These are phyloP conservation scores for Silybum marianum DNA, from an alignment of 129 eudicot genomes.

Conservation along the genomic window DNA sequence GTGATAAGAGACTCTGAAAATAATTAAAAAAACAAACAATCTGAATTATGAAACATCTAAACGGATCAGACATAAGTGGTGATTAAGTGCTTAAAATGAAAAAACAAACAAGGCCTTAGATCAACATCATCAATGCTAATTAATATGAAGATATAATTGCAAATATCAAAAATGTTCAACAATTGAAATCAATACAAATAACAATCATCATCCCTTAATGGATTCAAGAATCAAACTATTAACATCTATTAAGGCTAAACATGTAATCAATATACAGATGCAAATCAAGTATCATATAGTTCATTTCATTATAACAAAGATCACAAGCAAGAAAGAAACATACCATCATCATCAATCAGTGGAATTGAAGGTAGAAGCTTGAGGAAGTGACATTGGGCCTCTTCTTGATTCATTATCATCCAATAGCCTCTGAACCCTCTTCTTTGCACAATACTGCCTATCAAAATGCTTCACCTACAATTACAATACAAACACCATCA, in stretches of 20 bases:
- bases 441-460: constrained; percentile 74
- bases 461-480: constrained; percentile 95
- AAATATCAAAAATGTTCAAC: not conserved
- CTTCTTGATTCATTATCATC: constrained; percentile 77
- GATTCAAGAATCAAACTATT: not conserved
- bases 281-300: not conserved
- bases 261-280: constrained; percentile 9
- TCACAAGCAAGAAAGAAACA: not conserved
- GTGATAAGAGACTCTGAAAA: no score
- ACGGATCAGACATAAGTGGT: no score
- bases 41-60: no score
- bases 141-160: not conserved
- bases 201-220: not conserved
- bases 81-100: no score
- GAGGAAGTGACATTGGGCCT: constrained; percentile 82
- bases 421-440: constrained; percentile 75
- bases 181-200: not conserved
- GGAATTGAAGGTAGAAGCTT: constrained; percentile 50
- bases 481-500: not conserved
- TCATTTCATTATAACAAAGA: not conserved
- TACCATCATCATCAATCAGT: constrained; percentile 26
- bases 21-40: no score
- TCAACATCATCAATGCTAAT: not conserved
- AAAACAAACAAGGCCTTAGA: no score
- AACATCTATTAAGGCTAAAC: not conserved